Evolutionary conservation across 2,329 filamentous ascomycete genomes (phyloP).

Genomic region (Apiospora pterosperma): DNA sequence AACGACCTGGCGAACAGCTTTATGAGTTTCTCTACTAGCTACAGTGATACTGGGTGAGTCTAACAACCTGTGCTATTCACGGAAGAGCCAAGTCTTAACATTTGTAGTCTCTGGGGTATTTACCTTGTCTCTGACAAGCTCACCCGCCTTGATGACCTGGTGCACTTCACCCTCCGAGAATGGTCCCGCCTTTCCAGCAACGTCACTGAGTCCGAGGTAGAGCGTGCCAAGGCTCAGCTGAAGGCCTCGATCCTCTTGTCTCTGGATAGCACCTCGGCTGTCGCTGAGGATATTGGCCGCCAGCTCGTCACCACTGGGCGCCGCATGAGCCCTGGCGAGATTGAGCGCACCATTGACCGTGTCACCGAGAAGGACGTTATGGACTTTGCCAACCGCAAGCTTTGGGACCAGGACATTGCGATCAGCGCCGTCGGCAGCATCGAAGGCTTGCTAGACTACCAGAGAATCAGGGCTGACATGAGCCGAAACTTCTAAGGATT

Average conservation of each 20-base stretch:
- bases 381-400: constrained; percentile 89
- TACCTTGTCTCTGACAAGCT: constrained; percentile 93
- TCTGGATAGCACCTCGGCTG: constrained; percentile 93
- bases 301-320: constrained; percentile 97
- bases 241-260: constrained; percentile 97
- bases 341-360: constrained; percentile 83
- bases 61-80: not conserved
- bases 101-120: constrained; percentile 91
- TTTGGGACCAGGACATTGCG: constrained; percentile 97
- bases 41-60: constrained; percentile 94
- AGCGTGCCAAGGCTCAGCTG: constrained; percentile 98
- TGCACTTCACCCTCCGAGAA: constrained; percentile 97
- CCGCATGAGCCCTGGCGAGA: constrained; percentile 86
- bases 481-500: constrained; percentile 65
- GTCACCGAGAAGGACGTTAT: constrained; percentile 97
- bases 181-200: constrained; percentile 92
- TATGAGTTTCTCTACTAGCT: constrained; percentile 99
- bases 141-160: constrained; percentile 85
- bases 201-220: constrained; percentile 85
- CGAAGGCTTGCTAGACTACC: constrained; percentile 80
- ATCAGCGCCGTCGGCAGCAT: constrained; percentile 90
- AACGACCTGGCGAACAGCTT: constrained; percentile 98
- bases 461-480: constrained; percentile 79
- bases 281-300: constrained; percentile 97
- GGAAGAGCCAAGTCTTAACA: constrained; percentile 23